Evolutionary conservation across 495 filamentous ascomycete species (phyloP).

Genomic region (Aspergillus sclerotiicarbonarius): DNA sequence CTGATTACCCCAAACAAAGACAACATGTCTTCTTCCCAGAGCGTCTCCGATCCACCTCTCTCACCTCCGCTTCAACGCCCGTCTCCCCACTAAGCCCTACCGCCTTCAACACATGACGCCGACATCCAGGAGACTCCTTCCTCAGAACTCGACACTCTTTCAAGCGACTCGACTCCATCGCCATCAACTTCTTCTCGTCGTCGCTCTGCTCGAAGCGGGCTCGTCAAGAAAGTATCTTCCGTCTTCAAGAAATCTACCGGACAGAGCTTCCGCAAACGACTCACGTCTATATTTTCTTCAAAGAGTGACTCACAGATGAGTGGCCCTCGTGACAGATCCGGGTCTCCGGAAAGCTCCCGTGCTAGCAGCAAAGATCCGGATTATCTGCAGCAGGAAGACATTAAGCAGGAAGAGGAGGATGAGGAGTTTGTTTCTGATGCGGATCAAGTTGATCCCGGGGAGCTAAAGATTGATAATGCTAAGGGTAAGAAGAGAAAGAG

Average conservation of each 20-base stretch:
- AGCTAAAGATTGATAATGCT: not conserved
- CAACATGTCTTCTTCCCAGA: not conserved
- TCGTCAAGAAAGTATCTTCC: not conserved
- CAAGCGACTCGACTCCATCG: not conserved
- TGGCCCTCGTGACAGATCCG: not conserved
- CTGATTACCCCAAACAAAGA: not conserved
- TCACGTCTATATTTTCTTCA: not conserved
- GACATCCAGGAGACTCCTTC: not conserved
- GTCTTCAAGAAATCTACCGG: not conserved
- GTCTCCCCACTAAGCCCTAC: not conserved
- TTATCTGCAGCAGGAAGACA: not conserved
- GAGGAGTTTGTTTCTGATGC: not conserved
- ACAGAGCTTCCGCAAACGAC: not conserved
- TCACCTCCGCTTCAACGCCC: not conserved
- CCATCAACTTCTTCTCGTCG: not conserved
- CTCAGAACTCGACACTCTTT: not conserved
- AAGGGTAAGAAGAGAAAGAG: not conserved
- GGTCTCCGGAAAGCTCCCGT: not conserved
- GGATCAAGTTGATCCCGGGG: not conserved
- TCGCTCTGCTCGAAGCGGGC: not conserved
- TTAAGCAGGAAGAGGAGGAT: not conserved
- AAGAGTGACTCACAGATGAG: not conserved
- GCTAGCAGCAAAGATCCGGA: not conserved
- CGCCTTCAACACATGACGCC: not conserved
- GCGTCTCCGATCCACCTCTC: not conserved